These are phyloP conservation scores for Cinnamomum chago DNA, from an alignment of 164 flowering plant genomes.

Conservation along the genomic window DNA sequence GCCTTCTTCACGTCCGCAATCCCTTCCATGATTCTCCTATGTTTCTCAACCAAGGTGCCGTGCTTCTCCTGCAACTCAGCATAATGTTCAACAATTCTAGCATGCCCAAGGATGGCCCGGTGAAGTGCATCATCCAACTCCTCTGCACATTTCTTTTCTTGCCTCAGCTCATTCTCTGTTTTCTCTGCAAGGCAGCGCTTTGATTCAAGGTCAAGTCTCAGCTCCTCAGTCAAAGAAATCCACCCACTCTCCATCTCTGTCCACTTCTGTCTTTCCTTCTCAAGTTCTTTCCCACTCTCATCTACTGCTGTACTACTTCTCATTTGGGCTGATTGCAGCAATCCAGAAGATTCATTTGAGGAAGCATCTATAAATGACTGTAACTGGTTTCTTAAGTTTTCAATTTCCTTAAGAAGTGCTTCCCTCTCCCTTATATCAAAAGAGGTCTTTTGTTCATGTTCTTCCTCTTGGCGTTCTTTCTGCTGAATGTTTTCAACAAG, in stretches of 20 bases:
- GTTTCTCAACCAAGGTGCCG: constrained; percentile 56
- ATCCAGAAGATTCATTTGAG: constrained; percentile 31
- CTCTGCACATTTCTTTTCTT: constrained; percentile 67
- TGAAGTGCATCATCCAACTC: constrained; percentile 85
- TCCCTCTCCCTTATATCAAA: constrained; percentile 59
- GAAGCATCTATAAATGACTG: constrained; percentile 35
- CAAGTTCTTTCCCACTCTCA: constrained; percentile 50
- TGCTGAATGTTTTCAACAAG: constrained; percentile 29
- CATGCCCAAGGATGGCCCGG: constrained; percentile 80
- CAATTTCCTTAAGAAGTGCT: constrained; percentile 71
- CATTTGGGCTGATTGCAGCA: constrained; percentile 44
- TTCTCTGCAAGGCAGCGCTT: constrained; percentile 69
- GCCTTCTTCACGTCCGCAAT: constrained; percentile 85
- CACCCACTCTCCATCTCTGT: constrained; percentile 96
- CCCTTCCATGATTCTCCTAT: constrained; percentile 69
- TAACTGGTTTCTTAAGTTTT: constrained; percentile 51
- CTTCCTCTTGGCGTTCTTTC: constrained; percentile 33
- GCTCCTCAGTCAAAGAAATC: constrained; percentile 90
- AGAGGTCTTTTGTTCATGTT: constrained; percentile 14
- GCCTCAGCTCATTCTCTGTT: constrained; percentile 57
- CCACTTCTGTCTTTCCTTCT: constrained; percentile 84
- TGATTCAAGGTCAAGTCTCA: constrained; percentile 72
- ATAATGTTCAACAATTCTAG: constrained; percentile 83
- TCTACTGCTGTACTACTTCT: constrained; percentile 32
- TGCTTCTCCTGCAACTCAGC: constrained; percentile 89